phyloP scores from a whole-genome alignment of 2,329 filamentous ascomycete species.

The Ploettnerulaceae sp. region DNA sequence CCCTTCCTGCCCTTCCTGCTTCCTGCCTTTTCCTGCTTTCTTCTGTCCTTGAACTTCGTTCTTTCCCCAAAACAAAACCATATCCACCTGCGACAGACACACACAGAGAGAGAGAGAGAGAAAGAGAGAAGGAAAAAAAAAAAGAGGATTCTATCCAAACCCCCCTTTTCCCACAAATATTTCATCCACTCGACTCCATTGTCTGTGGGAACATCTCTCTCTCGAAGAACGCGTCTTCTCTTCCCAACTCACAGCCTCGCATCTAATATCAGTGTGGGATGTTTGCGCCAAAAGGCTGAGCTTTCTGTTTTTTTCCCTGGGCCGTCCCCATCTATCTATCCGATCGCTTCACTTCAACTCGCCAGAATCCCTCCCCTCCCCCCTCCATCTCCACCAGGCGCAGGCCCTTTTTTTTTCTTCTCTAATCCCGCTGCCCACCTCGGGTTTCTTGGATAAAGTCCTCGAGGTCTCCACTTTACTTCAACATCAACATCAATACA shows the following conservation, averaged over 20 bases:
- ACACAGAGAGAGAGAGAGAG: neutral
- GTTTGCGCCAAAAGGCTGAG: conserved; percentile 4
- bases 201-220: neutral
- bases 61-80: neutral
- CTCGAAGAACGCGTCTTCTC: neutral
- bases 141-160: no score
- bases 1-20: neutral
- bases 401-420: no score
- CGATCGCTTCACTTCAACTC: neutral
- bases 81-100: neutral
- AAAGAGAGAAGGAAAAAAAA: no score
- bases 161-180: no score
- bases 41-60: neutral
- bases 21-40: conserved; percentile 1
- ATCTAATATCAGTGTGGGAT: neutral
- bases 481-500: conserved; percentile 19
- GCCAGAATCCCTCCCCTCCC: no score
- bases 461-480: conserved; percentile 24
- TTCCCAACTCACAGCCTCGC: neutral
- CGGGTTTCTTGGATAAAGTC: conserved; percentile 21
- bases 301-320: conserved; percentile 2
- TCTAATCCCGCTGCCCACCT: conserved; percentile 7
- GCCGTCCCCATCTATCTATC: conserved; percentile 2
- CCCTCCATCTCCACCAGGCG: conserved; percentile 3
- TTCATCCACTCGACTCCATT: neutral